A percentile compares a stretch with the other conserved stretches of the same genome.
Conservation (phyloP, 2,329 filamentous ascomycete species). For the Fusarium coffeatum region DNA sequence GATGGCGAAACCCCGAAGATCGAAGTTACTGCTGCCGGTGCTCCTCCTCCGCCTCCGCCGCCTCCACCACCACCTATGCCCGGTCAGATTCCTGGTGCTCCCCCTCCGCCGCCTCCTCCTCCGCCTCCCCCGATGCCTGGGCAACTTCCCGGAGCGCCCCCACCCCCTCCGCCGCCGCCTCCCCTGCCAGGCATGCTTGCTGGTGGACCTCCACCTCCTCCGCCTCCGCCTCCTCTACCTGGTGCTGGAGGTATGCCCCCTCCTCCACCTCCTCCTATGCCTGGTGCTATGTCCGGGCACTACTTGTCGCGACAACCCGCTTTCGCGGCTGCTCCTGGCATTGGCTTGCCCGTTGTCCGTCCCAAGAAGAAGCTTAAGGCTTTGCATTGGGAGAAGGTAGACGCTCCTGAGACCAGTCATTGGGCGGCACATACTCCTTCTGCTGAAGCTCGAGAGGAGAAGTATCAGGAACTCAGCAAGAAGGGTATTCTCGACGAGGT, state of each 20-base stretch:
- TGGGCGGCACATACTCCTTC: conserved; percentile 91
- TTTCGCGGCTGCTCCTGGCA: conserved; percentile 64
- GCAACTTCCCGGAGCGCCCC: no score
- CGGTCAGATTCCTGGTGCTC: no score
- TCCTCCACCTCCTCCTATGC: conserved; percentile 72
- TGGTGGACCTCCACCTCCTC: conserved; percentile 32
- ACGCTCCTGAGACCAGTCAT: conserved; percentile 88
- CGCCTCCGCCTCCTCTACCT: conserved; percentile 48
- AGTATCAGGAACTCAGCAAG: conserved; percentile 90
- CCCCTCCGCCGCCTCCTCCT: not conserved
- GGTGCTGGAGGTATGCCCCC: conserved; percentile 57
- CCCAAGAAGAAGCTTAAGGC: conserved; percentile 99
- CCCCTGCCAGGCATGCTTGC: not conserved
- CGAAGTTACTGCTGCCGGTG: conserved; percentile 62
- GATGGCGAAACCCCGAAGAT: conserved; percentile 71
- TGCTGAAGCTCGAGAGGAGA: conserved; percentile 91
- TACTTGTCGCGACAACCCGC: conserved; percentile 76
- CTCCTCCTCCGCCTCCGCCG: conserved; percentile 42
- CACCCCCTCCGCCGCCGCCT: conserved; percentile 25
- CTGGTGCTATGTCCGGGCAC: conserved; percentile 77
- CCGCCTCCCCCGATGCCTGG: not conserved
- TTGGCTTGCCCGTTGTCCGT: conserved; percentile 81
- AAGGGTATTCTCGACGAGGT: conserved; percentile 98
- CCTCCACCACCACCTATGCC: conserved; percentile 27
- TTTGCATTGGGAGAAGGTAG: conserved; percentile 98